Percentiles rank a stretch among this genome's conserved stretches.
Evolutionary conservation across 2,329 filamentous ascomycete species (phyloP).

Genomic region (Claviceps cyperi): DNA sequence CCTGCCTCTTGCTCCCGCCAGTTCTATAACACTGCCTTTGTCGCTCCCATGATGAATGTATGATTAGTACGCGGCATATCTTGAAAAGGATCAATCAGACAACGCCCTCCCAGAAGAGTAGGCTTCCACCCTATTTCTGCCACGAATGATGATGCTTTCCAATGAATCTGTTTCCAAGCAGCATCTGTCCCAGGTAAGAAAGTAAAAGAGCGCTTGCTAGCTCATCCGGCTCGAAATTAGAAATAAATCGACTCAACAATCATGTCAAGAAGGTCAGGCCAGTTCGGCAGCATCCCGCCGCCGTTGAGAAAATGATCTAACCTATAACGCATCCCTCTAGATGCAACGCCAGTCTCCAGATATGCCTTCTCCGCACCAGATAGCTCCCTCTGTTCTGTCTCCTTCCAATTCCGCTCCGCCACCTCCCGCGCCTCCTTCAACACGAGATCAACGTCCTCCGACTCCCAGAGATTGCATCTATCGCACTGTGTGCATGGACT

Average conservation of each 20-base stretch:
- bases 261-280: constrained; percentile 30
- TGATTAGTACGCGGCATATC: not conserved
- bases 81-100: not conserved
- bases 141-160: not conserved
- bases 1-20: not conserved
- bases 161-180: not conserved
- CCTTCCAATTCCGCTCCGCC: constrained; percentile 58
- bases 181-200: too few relatives aligned
- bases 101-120: not conserved
- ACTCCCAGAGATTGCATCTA: constrained; percentile 65
- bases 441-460: constrained; percentile 56
- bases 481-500: constrained; percentile 64
- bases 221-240: not conserved
- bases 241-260: constrained; percentile 22
- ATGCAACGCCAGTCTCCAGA: constrained; percentile 37
- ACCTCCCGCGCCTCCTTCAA: constrained; percentile 54
- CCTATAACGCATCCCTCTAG: constrained; percentile 11
- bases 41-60: not conserved
- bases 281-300: constrained; percentile 22
- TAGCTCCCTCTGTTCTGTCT: constrained; percentile 45
- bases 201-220: not conserved
- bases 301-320: constrained; percentile 20
- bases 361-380: constrained; percentile 40
- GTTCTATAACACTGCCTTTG: not conserved
- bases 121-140: not conserved